Base-by-base conservation (phyloP, 2,329 filamentous ascomycete genomes). In the Niveomyces coronatus region DNA sequence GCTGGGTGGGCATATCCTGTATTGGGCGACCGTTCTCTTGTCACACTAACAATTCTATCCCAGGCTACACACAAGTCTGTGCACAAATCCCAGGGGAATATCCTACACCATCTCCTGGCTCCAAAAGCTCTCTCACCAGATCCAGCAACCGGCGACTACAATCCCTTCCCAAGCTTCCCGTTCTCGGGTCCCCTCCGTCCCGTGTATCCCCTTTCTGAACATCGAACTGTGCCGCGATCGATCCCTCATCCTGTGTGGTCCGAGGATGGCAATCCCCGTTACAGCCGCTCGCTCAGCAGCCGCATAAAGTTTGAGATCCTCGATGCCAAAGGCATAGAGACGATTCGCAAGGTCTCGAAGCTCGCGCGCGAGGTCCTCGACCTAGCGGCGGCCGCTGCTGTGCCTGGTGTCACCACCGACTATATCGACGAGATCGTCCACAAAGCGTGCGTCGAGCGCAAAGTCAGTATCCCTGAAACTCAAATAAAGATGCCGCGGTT, bases 341-440 rank as follows among this genome's bases (percentile, higher is more conserved):
- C 74, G 30, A 96, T 98, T 91, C 79, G 88, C 50, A 94, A 88
- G 60, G 87, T 91, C 35, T 95, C 89, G 62, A 74, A 76, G 35
- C 62, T 95, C 44, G 85, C 84, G 14, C 74, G 91, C 57, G 91
- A 98, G 64, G 87, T 96, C 9, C 66, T 98, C 45, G 91, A 98
- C 60, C 83, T 94, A 54, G 86, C 88, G 2, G 91, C 86, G 0
- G 77, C 81, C 11, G 89, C 82, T 36, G 65, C 83, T 31, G 82
- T 79, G 55, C 89, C 91, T n/a, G 91, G 91, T 34, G 82, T 96
- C 23, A 95, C 89, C 6, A 96, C 91, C 6, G 91, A 98, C 56
- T 80, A 93, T 52, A 86, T 98, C 42, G 91, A 98, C 55, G 82
- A 93, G 62, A 70, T 96, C 45, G 88, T 94, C 28, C 91, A 98